Base-by-base conservation (phyloP, 192 early-diverging fungal genomes). In the Piromyces sp. region DNA sequence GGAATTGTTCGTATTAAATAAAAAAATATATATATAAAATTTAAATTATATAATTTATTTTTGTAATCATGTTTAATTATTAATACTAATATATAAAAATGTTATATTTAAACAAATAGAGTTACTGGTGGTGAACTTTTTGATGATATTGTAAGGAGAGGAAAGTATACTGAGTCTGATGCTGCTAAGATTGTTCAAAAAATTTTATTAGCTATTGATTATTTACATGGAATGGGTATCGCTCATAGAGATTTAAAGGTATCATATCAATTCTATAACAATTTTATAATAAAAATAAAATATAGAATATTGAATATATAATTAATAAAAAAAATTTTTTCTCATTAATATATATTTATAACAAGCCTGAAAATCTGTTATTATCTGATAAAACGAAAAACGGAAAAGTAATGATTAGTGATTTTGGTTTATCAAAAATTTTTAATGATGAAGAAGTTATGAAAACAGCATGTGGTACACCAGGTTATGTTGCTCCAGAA, bases 111-210 rank as follows among this genome's bases (percentile, higher is more conserved):
- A 13, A 13, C 3, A 31, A 9, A 78, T n/a, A 79, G 79, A 13
- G n/a, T 29, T 38, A 90, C 92, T 29, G 95, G 95, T 78, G 95
- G 95, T 81, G 95, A 96, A 87, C 89, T 96, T 81, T 96, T 96
- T 86, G 90, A 95, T 38, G 89, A 93, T 38, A 93, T 96, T 80
- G 90, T 89, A 85, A 90, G 94, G 30, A 88, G 87, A 79, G 95
- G 95, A 22, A 88, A 89, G 80, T 96, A 95, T 83, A 91, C 92
- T 30, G 95, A 97, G 84, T 87, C 87, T 30, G 95, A 97, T 86
- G 95, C 94, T 0, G 93, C 91, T 13, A 83, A 88, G 16, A 90
- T 95, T 80, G 88, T 97, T 68, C 89, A 89, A 81, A 92, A 91
- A 22, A 91, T 95, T 37, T 87, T 94, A 38, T 87, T 89, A 31